A percentile compares a stretch with the other conserved stretches of the same genome.
phyloP scores from a whole-genome alignment of 139 green algal species.

The Tetraselmis chui region DNA sequence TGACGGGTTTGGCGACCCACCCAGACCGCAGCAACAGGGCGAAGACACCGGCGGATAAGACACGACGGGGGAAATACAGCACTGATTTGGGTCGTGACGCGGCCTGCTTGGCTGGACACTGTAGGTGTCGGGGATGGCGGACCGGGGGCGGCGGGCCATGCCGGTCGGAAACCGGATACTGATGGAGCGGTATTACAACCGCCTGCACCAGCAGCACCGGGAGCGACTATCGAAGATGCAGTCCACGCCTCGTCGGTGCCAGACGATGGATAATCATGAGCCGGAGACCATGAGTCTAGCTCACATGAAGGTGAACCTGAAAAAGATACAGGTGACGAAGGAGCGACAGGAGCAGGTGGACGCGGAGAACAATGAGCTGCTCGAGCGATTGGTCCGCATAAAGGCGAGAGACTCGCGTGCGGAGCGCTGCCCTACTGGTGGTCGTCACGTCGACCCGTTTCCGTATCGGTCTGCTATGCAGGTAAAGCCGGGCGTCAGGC shows the following conservation, averaged over 20 bases:
- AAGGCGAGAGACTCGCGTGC: neutral
- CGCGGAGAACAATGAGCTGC: neutral
- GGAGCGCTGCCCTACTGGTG: neutral
- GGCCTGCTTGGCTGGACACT: no score
- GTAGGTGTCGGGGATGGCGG: no score
- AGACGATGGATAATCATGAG: neutral
- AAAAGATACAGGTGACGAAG: neutral
- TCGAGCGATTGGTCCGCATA: neutral
- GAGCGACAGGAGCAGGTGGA: neutral
- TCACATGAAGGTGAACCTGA: neutral
- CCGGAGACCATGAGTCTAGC: neutral
- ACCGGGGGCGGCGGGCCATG: neutral
- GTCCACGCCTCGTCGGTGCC: neutral
- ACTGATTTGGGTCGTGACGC: no score
- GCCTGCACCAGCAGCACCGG: neutral
- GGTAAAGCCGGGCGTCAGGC: neutral
- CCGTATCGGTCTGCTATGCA: neutral
- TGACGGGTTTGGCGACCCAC: no score
- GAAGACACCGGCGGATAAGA: no score
- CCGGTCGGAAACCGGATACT: neutral
- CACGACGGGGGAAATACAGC: no score
- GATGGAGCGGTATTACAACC: neutral
- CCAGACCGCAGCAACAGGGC: no score
- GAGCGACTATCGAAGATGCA: neutral
- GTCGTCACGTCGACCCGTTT: neutral